Percentiles rank a stretch among this genome's conserved stretches.
phyloP scores from a whole-genome alignment of 1,139 yeast genomes.

The Yamadazyma friedrichii region DNA sequence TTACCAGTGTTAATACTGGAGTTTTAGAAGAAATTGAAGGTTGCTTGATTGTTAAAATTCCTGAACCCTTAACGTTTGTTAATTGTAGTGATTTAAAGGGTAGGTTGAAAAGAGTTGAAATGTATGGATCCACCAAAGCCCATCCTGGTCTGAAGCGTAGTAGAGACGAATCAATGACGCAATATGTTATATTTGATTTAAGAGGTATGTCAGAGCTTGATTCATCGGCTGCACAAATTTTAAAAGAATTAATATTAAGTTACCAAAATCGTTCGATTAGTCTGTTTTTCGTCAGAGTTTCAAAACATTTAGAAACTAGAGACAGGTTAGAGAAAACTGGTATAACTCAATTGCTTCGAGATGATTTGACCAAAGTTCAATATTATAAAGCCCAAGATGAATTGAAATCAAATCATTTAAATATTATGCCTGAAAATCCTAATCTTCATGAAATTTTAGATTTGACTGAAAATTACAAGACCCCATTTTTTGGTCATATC shows the following conservation, averaged over 20 bases:
- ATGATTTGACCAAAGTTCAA: slow-evolving; percentile 27
- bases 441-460: slow-evolving; percentile 17
- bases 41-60: slow-evolving; percentile 79
- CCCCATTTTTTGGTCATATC: slow-evolving; percentile 41
- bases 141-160: slow-evolving; percentile 78
- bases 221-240: slow-evolving; percentile 81
- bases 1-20: slow-evolving; percentile 36
- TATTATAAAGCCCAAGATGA: slow-evolving; percentile 26
- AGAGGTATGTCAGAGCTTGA: slow-evolving; percentile 87
- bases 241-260: slow-evolving; percentile 56
- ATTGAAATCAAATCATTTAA: slow-evolving; percentile 1
- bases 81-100: slow-evolving; percentile 81
- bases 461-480: slow-evolving; percentile 26
- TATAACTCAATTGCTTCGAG: slow-evolving; percentile 24
- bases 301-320: slow-evolving; percentile 35
- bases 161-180: slow-evolving; percentile 54
- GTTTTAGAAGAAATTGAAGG: slow-evolving; percentile 77
- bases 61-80: slow-evolving; percentile 92
- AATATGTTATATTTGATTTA: slow-evolving; percentile 74
- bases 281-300: slow-evolving; percentile 66
- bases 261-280: slow-evolving; percentile 57
- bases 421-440: slow-evolving; percentile 2
- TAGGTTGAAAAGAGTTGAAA: slow-evolving; percentile 73
- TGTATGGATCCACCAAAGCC: slow-evolving; percentile 77
- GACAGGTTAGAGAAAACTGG: slow-evolving; percentile 33